phyloP scores from a whole-genome alignment of 129 eudicot genomes.

The Centaurea solstitialis region DNA sequence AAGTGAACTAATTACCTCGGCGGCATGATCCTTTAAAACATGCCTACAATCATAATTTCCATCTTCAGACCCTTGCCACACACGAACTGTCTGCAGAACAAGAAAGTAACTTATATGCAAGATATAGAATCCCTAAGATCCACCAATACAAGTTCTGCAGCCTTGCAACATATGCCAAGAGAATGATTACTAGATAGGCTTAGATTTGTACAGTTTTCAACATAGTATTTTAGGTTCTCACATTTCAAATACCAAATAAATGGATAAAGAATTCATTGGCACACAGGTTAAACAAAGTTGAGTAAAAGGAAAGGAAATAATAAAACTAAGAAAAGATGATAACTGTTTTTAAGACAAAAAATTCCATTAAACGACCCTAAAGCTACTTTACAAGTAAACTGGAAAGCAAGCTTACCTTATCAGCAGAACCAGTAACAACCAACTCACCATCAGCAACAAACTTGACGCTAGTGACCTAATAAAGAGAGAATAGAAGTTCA shows the following conservation, averaged over 20 bases:
- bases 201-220: background rate
- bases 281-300: background rate
- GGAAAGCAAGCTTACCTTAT: constrained; percentile 57
- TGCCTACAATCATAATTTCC: constrained; percentile 84
- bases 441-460: constrained; percentile 84
- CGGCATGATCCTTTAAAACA: constrained; percentile 80
- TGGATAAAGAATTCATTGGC: background rate
- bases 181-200: background rate
- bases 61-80: constrained; percentile 87
- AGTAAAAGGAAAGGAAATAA: background rate
- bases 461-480: constrained; percentile 84
- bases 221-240: background rate
- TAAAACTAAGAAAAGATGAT: background rate
- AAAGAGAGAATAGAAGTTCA: constrained; percentile 16
- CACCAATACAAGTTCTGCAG: background rate
- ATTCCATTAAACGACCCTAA: background rate
- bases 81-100: constrained; percentile 78
- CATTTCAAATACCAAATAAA: background rate
- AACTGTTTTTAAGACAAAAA: background rate
- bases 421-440: constrained; percentile 88
- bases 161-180: background rate
- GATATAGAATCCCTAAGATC: background rate
- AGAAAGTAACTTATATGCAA: constrained; percentile 4
- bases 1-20: constrained; percentile 56
- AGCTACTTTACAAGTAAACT: background rate